phyloP scores from a whole-genome alignment of 23 red algal genomes.

The Agarophyton chilense region DNA sequence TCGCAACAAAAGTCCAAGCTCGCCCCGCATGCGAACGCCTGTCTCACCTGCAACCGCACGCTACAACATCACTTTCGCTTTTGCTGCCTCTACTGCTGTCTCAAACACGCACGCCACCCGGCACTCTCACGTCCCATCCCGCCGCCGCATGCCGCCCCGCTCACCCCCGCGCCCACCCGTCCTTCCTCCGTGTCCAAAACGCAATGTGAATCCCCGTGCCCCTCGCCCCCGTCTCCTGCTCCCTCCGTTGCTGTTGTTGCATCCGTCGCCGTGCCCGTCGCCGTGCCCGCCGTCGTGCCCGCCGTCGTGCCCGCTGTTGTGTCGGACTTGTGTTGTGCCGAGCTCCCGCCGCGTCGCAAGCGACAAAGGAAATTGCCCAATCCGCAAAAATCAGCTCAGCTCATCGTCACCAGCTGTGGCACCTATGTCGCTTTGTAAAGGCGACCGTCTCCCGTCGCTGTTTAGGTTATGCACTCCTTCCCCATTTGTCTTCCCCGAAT shows the following conservation, averaged over 20 bases:
- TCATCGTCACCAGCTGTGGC: neutral
- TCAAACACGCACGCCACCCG: neutral
- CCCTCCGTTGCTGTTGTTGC: neutral
- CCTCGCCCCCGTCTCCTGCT: neutral
- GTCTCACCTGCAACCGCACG: slow-evolving; percentile 14
- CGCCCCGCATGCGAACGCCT: slow-evolving; percentile 27
- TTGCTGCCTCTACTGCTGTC: slow-evolving; percentile 35
- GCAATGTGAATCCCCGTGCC: neutral
- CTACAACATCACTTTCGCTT: slow-evolving; percentile 31
- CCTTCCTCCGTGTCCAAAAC: neutral
- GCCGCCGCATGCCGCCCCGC: slow-evolving; percentile 1
- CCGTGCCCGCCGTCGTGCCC: too few relatives aligned
- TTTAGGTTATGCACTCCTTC: neutral
- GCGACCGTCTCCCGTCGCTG: neutral
- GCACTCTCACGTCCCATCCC: neutral
- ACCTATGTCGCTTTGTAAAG: neutral
- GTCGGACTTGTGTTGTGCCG: neutral
- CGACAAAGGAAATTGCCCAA: neutral
- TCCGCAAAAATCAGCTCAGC: neutral
- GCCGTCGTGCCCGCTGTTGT: neutral
- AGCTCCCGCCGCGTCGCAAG: neutral
- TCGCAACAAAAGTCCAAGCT: slow-evolving; percentile 35
- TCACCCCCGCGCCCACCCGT: neutral
- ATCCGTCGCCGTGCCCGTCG: too few relatives aligned
- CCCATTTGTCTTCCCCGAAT: too few relatives aligned